Evolutionary conservation across 805 yeast genomes (phyloP), one percentile per base, ranked within the genome.

Genomic region (Saccharomycopsis selenospora): DNA sequence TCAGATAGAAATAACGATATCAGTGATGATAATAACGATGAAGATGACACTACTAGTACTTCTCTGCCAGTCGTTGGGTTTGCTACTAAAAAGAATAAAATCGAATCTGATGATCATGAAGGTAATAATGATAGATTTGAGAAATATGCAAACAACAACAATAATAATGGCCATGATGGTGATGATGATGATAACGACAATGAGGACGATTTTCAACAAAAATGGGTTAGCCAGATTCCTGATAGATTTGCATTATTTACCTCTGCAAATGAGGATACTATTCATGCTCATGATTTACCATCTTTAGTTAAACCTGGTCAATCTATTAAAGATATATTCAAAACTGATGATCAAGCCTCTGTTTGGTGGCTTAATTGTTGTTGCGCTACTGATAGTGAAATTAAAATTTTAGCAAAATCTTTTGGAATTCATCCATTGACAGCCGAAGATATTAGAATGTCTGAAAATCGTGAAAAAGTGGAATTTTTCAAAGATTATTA

Each of bases 381-480:
- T 42, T 85, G 96, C 60, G 98, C 99, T 5, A 87, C 96, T 0
- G 98, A 91, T 61, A 80, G 80, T 23, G 99, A 93, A 66, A 88
- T 93, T 95, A 85, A 85, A 61, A 81, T 86, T 59, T 64, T 93
- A 38, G 84, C 96, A 7, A 90, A 90, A 59, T 91, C 97, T 0
- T 93, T 93, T 65, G 96, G 96, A 8, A 86, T 91, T 67, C 99
- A 91, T 71, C 99, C 99, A 26, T 80, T 91, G 71, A 91, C 99
- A 0, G 88, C 96, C 1, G 99, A 91, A 68, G 99, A 91, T 81
- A 90, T 91, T 56, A 72, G 96, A 52, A 87, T 88, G 80, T 95
- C 89, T 68, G 99, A 91, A 68, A 79, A 96, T 24, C 90, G 99
- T 67, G 99, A 91, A 70, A 91, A 91, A 66, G 97, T 91, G 28